Evolutionary conservation across 495 filamentous ascomycete species (phyloP).

Genomic region (Cudoniella acicularis): DNA sequence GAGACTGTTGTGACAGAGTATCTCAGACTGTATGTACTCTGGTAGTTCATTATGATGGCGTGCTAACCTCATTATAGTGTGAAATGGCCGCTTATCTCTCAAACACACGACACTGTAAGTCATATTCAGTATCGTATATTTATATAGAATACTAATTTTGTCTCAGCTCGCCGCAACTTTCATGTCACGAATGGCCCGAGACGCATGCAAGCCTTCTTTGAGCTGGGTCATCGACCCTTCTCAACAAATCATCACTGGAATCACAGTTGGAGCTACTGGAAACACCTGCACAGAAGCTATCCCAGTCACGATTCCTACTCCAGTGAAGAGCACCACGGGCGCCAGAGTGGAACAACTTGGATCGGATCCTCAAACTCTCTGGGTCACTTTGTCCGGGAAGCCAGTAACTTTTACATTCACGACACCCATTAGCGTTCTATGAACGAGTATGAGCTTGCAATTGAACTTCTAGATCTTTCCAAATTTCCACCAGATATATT

Average conservation of each 20-base stretch:
- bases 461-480: neutral
- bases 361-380: conserved; percentile 55
- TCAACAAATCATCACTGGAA: conserved; percentile 41
- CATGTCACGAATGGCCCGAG: conserved; percentile 48
- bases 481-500: neutral
- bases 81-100: conserved; percentile 52
- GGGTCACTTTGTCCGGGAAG: conserved; percentile 51
- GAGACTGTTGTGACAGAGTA: conserved; percentile 55
- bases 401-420: conserved; percentile 36
- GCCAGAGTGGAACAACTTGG: conserved; percentile 52
- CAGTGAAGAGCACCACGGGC: conserved; percentile 31
- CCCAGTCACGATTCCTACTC: conserved; percentile 53
- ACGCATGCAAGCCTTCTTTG: conserved; percentile 49
- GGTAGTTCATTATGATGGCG: neutral
- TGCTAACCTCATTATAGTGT: conserved; percentile 22
- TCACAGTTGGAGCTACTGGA: conserved; percentile 46
- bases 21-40: conserved; percentile 33
- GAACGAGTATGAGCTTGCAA: neutral
- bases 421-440: neutral
- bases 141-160: neutral
- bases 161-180: conserved; percentile 45
- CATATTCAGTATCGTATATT: neutral
- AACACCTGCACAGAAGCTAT: conserved; percentile 50
- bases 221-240: conserved; percentile 38
- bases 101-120: conserved; percentile 46